These are phyloP conservation scores for Nematocida sp. DNA, from an alignment of 371 early-diverging fungal species.

Conservation along the genomic window DNA sequence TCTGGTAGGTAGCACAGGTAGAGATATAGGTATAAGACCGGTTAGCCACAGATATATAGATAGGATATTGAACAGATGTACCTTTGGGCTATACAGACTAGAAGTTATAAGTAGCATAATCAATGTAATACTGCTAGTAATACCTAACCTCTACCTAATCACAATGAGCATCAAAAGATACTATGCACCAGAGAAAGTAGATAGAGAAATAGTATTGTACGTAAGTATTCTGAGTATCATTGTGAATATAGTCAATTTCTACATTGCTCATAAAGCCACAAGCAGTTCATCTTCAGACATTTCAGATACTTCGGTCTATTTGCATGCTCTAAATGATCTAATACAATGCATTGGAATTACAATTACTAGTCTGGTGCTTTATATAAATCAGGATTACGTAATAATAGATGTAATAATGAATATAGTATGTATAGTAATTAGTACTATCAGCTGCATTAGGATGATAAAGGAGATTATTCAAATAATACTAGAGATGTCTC, in stretches of 20 bases:
- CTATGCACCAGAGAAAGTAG: not conserved
- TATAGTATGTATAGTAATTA: constrained; percentile 8
- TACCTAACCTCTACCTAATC: constrained; percentile 17
- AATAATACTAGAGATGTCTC: constrained; percentile 25
- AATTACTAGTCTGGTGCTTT: not conserved
- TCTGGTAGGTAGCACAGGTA: too few species aligned
- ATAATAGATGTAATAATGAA: constrained; percentile 26
- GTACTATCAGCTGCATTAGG: constrained; percentile 17
- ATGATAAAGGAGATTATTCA: not conserved
- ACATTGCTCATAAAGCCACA: not conserved
- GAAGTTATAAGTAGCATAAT: constrained; percentile 14
- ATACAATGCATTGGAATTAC: constrained; percentile 26
- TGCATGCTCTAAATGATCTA: constrained; percentile 41
- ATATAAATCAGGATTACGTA: not conserved
- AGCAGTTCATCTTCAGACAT: not conserved
- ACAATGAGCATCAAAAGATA: constrained; percentile 2
- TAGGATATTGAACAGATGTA: too few species aligned
- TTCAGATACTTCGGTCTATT: constrained; percentile 19
- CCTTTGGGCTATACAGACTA: constrained; percentile 35
- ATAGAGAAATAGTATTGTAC: constrained; percentile 1
- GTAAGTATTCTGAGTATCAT: constrained; percentile 2
- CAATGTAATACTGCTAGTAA: constrained; percentile 17
- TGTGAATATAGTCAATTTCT: constrained; percentile 34
- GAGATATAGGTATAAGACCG: too few species aligned
- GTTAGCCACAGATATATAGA: too few species aligned